Evolutionary conservation across 805 yeast species (phyloP).

Genomic region (Ogataea paraovalis): DNA sequence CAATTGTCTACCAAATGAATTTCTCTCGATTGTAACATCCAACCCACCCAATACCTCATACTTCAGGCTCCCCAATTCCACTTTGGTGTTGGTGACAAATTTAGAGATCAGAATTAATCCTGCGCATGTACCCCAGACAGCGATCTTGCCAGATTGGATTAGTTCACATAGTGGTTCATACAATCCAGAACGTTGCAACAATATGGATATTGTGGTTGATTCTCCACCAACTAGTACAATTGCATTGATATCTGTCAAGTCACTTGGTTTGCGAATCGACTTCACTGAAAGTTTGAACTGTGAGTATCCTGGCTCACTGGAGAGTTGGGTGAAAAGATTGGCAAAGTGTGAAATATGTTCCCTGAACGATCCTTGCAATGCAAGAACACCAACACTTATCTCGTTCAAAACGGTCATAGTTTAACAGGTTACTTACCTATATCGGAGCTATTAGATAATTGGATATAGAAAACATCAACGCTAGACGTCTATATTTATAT

Average conservation of each 20-base stretch:
- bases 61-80: constrained; percentile 34
- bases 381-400: constrained; percentile 58
- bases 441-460: too few species aligned
- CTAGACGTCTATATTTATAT: background rate
- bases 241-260: constrained; percentile 50
- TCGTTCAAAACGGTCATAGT: constrained; percentile 2
- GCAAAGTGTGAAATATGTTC: constrained; percentile 59
- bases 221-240: constrained; percentile 71
- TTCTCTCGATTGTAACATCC: constrained; percentile 59
- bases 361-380: constrained; percentile 74
- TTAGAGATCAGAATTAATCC: constrained; percentile 67
- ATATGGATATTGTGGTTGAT: constrained; percentile 63
- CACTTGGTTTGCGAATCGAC: constrained; percentile 50
- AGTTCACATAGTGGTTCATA: constrained; percentile 50
- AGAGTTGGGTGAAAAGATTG: constrained; percentile 30
- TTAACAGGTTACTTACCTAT: too few species aligned
- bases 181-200: constrained; percentile 62
- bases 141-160: constrained; percentile 43
- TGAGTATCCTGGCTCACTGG: constrained; percentile 24
- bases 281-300: constrained; percentile 32
- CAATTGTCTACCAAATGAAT: constrained; percentile 76
- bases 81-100: constrained; percentile 47
- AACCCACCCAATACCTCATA: constrained; percentile 59
- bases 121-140: constrained; percentile 87
- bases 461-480: too few species aligned